Percentiles rank a stretch among this genome's conserved stretches.
phyloP scores from a whole-genome alignment of 2,329 filamentous ascomycete genomes.

The Hypoxylon sp. region DNA sequence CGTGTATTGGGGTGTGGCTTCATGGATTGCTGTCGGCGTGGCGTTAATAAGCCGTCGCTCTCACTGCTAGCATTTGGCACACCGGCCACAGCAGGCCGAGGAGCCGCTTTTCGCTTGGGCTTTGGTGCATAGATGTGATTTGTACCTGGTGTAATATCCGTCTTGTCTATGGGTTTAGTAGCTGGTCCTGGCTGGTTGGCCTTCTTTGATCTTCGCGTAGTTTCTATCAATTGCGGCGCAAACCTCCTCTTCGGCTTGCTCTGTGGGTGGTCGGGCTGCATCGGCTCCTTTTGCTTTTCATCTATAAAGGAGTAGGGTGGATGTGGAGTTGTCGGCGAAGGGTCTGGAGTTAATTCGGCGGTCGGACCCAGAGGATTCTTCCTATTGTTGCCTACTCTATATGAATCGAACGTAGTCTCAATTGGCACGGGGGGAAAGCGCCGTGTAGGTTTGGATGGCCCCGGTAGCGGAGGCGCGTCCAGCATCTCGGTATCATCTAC shows the following conservation, averaged over 20 bases:
- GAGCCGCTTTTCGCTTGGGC: slow-evolving; percentile 57
- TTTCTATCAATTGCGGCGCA: slow-evolving; percentile 85
- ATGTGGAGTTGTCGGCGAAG: slow-evolving; percentile 66
- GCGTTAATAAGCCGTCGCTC: slow-evolving; percentile 54
- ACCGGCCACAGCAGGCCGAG: slow-evolving; percentile 43
- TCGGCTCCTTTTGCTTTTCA: slow-evolving; percentile 47
- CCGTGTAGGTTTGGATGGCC: slow-evolving; percentile 54
- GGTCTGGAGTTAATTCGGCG: slow-evolving; percentile 70
- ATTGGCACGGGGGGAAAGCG: slow-evolving; percentile 79
- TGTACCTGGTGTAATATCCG: slow-evolving; percentile 77
- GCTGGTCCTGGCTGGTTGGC: slow-evolving; percentile 75
- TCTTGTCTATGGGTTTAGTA: slow-evolving; percentile 77
- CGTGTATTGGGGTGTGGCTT: slow-evolving; percentile 60
- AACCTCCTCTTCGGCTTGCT: slow-evolving; percentile 68
- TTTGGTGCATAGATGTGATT: slow-evolving; percentile 71
- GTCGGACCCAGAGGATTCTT: slow-evolving; percentile 64
- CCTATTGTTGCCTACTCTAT: slow-evolving; percentile 60
- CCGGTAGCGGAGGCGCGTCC: slow-evolving; percentile 45
- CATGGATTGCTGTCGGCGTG: slow-evolving; percentile 59
- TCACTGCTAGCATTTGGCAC: slow-evolving; percentile 49
- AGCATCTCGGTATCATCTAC: slow-evolving; percentile 50
- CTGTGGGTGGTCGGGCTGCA: slow-evolving; percentile 40
- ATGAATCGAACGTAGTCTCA: slow-evolving; percentile 78
- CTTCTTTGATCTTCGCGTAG: slow-evolving; percentile 78
- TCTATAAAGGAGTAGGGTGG: slow-evolving; percentile 50